These are phyloP conservation scores for Pelargonium nanum DNA, from an alignment of 345 rosid genomes.

Conservation along the genomic window DNA sequence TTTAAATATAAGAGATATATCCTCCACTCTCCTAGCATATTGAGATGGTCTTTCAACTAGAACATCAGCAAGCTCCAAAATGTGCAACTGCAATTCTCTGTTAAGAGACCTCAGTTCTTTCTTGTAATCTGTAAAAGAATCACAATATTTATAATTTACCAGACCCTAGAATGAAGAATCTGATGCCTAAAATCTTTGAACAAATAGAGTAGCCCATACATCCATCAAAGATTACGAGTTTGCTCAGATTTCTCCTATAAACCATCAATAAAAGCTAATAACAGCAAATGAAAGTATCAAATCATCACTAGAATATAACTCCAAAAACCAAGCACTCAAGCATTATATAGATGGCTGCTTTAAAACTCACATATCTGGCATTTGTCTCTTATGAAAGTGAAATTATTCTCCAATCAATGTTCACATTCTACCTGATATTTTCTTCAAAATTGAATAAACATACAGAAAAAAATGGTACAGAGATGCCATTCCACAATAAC, in stretches of 20 bases:
- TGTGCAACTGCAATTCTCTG: conserved; percentile 81
- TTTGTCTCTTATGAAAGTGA: not conserved
- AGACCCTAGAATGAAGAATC: not conserved
- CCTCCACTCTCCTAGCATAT: conserved; percentile 87
- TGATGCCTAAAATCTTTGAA: not conserved
- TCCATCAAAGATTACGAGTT: not conserved
- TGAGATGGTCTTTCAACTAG: conserved; percentile 95
- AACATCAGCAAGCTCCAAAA: conserved; percentile 87
- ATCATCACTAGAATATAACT: not conserved
- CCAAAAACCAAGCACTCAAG: not conserved
- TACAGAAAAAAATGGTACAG: not conserved
- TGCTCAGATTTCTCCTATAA: not conserved
- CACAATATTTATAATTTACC: not conserved
- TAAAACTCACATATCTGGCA: not conserved
- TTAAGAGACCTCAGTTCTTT: conserved; percentile 66
- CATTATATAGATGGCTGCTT: not conserved
- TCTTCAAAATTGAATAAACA: not conserved
- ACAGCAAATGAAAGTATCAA: not conserved
- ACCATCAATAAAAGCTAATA: not conserved
- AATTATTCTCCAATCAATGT: not conserved
- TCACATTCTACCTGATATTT: not conserved
- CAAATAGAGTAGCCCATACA: not conserved
- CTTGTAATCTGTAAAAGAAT: conserved; percentile 55
- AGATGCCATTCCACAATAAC: not conserved
- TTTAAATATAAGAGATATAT: conserved; percentile 80